Base-by-base conservation (phyloP, 352 stramenopile species). In the Albugo candida region DNA sequence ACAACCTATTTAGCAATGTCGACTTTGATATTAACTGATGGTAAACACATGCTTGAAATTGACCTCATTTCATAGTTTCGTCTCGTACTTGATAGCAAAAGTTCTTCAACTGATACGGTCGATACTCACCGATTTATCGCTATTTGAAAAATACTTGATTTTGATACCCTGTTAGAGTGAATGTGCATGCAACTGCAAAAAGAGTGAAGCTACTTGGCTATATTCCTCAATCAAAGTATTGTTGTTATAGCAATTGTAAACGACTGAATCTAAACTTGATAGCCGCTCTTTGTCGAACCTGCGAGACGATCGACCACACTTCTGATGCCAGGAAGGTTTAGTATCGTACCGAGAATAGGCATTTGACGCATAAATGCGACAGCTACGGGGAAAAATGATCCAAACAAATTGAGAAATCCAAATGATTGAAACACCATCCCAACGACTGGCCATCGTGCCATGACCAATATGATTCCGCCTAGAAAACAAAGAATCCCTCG, bases 391-490 rank as follows among this genome's bases (percentile, higher is more conserved):
- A 97, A 96, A 60, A 97, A 97, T 49, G 93, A 94, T 54, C 89
- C 89, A 65, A 97, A 97, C 35, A 97, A 64, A 67, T 97, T 96
- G 12, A 97, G 63, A 49, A 97, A 88, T 50, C 89, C 89, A 55
- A 96, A 97, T 3, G 81, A 65, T 60, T 97, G 89, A 43, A 86
- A 69, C 36, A 94, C 62, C 86, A 97, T 97, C 44, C 89, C 89
- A 45, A 96, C 64, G 49, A 97, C 74, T 27, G 83, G 83, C 62
- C 79, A 96, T 49, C 89, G 75, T 52, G 94, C 56, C 70, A 97
- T 76, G 13, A 97, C 89, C 41, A 97, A 59, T 41, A 92, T 40
- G 39, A 97, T 92, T 19, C 89, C 89, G 41, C 86, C 86, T 55
- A 96, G 79, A 60, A 97, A 97, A 48, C 85, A 87, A 44, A 94